Base-by-base conservation (phyloP, 2,329 filamentous ascomycete genomes). In the Harringtonia aguacate region DNA sequence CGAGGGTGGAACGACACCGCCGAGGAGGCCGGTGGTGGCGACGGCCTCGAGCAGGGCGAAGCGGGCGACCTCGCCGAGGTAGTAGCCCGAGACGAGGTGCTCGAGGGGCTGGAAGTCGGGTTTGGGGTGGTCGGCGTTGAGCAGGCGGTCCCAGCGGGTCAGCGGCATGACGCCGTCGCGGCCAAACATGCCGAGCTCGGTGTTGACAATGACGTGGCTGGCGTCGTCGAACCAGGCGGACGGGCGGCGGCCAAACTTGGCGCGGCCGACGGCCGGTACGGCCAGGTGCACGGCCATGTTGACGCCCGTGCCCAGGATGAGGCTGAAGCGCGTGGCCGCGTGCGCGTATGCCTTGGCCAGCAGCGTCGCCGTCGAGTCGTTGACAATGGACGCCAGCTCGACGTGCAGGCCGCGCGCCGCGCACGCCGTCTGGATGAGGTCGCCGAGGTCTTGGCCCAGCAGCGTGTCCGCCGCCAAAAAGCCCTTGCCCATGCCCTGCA, bases 171-270 rank as follows among this genome's bases (percentile, higher is more conserved):
- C 68, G 45, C n/a, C n/a, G n/a, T 63, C 70, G 41, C 68, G 62
- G 14, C 79, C 79, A 55, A 81, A 81, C 77, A 83, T 82, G 52
- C 77, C 73, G 29, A 82, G 59, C 57, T 83, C 79, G 1, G 77
- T 81, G 57, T 83, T 83, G 52, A 83, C 70, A 47, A 83, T 74
- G 45, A 82, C 76, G 51, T 81, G 74, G 45, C 67, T 73, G 5
- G 76, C 77, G 18, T 65, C 63, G 20, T 72, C 65, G 52, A 76
- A 75, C 77, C 78, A 81, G 28, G 59, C 59, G 7, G 61, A 56
- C 1, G 77, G 73, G 9, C 77, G 69, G 22, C 60, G 54, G 35
- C 76, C 77, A 47, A 77, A 80, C 55, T 81, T 82, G 38, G 61
- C 46, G 36, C 62, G 64, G 24, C 70, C 67, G 43, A 84, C 68